Base-by-base conservation (phyloP, 805 yeast species). In the Pichia phayaonensis region DNA sequence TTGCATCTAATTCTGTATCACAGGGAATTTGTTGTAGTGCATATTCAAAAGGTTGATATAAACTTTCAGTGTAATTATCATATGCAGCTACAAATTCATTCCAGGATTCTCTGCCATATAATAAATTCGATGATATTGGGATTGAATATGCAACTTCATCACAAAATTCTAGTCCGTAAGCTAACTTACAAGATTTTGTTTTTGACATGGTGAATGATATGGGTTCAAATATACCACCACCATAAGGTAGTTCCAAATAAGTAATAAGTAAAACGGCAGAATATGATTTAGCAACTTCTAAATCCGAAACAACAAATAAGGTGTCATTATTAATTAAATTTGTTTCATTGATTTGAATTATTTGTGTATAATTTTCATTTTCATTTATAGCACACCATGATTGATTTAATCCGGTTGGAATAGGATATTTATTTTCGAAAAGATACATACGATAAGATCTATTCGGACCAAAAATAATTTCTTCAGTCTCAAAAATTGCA, bases 71-170 rank as follows among this genome's bases (percentile, higher is more conserved):
- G 55, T 80, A 69, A 41, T 70, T 59, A 61, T 92, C 97, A 61
- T 89, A 92, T 20, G 77, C 59, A 0, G 56, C 36, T 2, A 73
- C 71, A 29, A 83, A 62, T 5, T 67, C 60, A 0, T 64, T 59
- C 42, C 63, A 62, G 20, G 66, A 67, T 36, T 61, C 62, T 3
- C 58, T 53, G 2, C 66, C 65, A 29, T 68, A 36, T 21, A 59
- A 40, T n/a, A 58, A 61, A 11, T 53, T 47, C 8, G 49, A 52
- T 16, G 68, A 68, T 8, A 65, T 72, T 0, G 98, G 98, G 0
- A 87, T 96, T 0, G 96, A 76, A 67, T 90, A 92, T 1, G 96
- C 94, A 23, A 92, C 95, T 44, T 79, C 77, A 29, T 73, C 65
- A 65, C 99, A 92, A 60, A 90, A 90, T 2, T 78, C 81, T 52